phyloP scores from a whole-genome alignment of 176 grass and related monocot species.

The Musa beccarii region DNA sequence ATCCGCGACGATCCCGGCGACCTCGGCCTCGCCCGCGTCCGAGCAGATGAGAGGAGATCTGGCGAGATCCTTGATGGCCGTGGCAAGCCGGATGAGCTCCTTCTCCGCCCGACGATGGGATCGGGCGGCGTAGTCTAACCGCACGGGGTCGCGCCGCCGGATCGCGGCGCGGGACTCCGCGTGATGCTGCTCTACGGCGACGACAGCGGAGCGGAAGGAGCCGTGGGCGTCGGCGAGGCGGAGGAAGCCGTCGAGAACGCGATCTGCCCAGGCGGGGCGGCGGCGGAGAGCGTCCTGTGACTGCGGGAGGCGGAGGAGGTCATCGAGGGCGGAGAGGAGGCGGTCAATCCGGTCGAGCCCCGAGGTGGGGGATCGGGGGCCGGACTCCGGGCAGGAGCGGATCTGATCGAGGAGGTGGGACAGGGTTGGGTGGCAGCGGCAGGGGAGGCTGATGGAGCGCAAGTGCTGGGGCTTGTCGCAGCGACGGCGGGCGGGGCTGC shows the following conservation, averaged over 20 bases:
- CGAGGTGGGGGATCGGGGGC: background rate
- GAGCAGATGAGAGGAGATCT: conserved; percentile 1
- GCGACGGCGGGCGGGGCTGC: conserved; percentile 1
- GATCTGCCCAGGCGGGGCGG: conserved; percentile 3
- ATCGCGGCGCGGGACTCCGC: conserved; percentile 42
- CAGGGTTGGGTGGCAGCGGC: conserved; percentile 33
- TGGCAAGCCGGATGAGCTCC: conserved; percentile 27
- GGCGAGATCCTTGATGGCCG: conserved; percentile 16
- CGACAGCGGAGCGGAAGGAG: conserved; percentile 28
- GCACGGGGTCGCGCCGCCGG: conserved; percentile 22
- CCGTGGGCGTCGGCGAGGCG: conserved; percentile 55
- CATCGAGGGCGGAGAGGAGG: conserved; percentile 39
- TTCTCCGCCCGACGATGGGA: conserved; percentile 32
- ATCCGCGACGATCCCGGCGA: conserved; percentile 39
- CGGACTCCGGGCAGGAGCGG: conserved; percentile 5
- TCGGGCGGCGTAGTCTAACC: conserved; percentile 26
- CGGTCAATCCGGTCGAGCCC: conserved; percentile 30
- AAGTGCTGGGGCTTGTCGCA: conserved; percentile 20
- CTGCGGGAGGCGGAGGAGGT: conserved; percentile 36
- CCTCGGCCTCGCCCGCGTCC: conserved; percentile 17
- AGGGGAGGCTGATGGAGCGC: conserved; percentile 45
- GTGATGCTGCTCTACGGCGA: conserved; percentile 25
- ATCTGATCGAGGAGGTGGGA: conserved; percentile 26
- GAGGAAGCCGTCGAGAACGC: conserved; percentile 53
- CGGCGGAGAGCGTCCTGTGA: conserved; percentile 19